phyloP scores from a whole-genome alignment of 2,329 filamentous ascomycete genomes.

The Akanthomyces lecanii region DNA sequence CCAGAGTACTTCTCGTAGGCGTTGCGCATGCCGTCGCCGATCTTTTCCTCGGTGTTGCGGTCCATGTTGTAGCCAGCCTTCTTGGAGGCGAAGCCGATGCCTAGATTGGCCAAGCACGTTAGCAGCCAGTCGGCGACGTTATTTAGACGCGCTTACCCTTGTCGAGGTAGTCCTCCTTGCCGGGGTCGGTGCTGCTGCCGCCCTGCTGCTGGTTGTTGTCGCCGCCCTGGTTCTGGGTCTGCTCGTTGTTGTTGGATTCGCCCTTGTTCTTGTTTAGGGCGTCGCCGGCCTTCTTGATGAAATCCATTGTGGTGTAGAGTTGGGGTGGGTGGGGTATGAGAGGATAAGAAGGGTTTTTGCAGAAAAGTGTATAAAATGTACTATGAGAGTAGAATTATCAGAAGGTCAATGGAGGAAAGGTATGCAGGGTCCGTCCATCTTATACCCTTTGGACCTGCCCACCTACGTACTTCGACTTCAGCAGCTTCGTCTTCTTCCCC shows the following conservation, averaged over 20 bases:
- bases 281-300: constrained; percentile 33
- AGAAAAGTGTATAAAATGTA: not conserved
- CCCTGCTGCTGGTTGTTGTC: constrained; percentile 15
- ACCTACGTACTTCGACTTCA: not conserved
- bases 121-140: not conserved
- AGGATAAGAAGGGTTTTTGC: not conserved
- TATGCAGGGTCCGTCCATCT: constrained; percentile 19
- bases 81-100: constrained; percentile 27
- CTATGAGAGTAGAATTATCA: not conserved
- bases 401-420: not conserved
- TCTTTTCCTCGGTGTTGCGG: constrained; percentile 35
- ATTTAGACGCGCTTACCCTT: constrained; percentile 29
- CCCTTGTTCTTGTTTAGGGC: constrained; percentile 21
- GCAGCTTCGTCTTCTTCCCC: not conserved
- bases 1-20: constrained; percentile 36
- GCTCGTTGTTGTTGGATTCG: not conserved
- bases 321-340: not conserved
- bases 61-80: constrained; percentile 34
- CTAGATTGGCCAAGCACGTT: constrained; percentile 20
- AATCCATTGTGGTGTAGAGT: constrained; percentile 32
- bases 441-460: constrained; percentile 18
- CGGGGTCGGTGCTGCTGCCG: not conserved
- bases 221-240: constrained; percentile 16
- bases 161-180: constrained; percentile 34
- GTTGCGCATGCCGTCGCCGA: constrained; percentile 33